Conservation (phyloP, 192 early-diverging fungal genomes). For the Linnemannia schmuckeri region DNA sequence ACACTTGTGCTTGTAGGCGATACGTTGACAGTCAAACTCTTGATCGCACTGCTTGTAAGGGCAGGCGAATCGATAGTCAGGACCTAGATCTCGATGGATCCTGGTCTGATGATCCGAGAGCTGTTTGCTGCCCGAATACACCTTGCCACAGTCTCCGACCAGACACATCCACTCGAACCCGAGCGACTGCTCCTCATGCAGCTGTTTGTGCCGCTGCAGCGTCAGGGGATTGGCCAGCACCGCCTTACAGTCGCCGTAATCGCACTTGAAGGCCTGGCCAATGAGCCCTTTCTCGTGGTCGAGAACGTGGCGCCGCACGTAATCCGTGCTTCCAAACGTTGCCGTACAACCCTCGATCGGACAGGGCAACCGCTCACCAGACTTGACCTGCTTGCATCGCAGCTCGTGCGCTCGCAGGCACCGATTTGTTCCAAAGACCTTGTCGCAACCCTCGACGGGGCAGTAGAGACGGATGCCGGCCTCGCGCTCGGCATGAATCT, state of each 20-base stretch:
- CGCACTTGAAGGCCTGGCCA: conserved; percentile 43
- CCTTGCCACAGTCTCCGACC: conserved; percentile 37
- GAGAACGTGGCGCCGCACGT: conserved; percentile 52
- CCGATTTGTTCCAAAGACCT: conserved; percentile 52
- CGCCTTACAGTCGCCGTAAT: conserved; percentile 45
- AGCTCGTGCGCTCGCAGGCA: conserved; percentile 50
- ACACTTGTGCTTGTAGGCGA: conserved; percentile 52
- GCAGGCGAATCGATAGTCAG: conserved; percentile 30
- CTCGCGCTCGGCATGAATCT: conserved; percentile 51
- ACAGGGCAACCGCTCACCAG: conserved; percentile 38
- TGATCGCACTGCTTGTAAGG: conserved; percentile 33
- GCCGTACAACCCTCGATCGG: conserved; percentile 38
- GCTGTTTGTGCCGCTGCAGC: conserved; percentile 51
- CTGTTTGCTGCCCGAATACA: conserved; percentile 52
- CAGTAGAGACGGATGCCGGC: conserved; percentile 43
- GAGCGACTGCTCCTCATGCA: conserved; percentile 51
- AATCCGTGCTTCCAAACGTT: conserved; percentile 53
- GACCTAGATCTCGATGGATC: conserved; percentile 52
- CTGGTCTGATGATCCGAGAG: conserved; percentile 50
- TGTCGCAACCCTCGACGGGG: conserved; percentile 41
- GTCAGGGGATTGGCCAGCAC: conserved; percentile 53
- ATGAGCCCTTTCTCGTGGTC: conserved; percentile 56
- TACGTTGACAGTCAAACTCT: conserved; percentile 42
- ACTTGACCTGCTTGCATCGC: conserved; percentile 53
- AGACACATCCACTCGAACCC: conserved; percentile 53